Conservation (phyloP, 257 asterid genomes). For the Linderniella brevidens region DNA sequence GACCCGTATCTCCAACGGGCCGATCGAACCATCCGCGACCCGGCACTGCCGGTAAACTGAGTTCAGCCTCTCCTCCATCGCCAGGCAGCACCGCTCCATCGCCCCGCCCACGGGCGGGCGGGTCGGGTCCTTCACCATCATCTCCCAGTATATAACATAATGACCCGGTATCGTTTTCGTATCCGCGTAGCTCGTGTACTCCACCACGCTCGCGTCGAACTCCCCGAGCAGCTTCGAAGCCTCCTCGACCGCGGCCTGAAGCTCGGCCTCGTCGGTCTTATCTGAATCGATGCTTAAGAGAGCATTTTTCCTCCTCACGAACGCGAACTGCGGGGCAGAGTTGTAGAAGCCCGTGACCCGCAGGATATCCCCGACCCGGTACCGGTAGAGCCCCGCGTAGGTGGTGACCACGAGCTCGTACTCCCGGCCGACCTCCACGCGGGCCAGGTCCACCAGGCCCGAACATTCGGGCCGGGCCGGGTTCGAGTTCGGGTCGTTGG, state of each 20-base stretch:
- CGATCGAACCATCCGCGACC: slow-evolving; percentile 13
- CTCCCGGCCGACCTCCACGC: slow-evolving; percentile 22
- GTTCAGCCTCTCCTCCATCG: slow-evolving; percentile 22
- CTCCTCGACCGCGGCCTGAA: slow-evolving; percentile 20
- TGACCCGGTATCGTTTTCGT: slow-evolving; percentile 18
- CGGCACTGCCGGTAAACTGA: slow-evolving; percentile 12
- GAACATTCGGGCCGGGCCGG: background rate
- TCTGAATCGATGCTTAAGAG: slow-evolving; percentile 21
- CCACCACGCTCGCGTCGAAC: slow-evolving; percentile 12
- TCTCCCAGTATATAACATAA: slow-evolving; percentile 23
- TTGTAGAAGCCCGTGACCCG: slow-evolving; percentile 21
- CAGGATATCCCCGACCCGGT: slow-evolving; percentile 27
- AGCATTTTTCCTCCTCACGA: slow-evolving; percentile 17
- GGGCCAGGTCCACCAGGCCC: slow-evolving; percentile 15
- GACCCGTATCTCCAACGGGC: slow-evolving; percentile 23
- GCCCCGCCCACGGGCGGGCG: slow-evolving; percentile 8
- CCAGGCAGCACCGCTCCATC: slow-evolving; percentile 17
- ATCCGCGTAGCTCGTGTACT: slow-evolving; percentile 23
- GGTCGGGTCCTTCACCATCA: slow-evolving; percentile 1
- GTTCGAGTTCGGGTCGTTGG: slow-evolving; percentile 10
- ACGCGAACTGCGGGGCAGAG: slow-evolving; percentile 19
- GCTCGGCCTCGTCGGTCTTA: slow-evolving; percentile 25
- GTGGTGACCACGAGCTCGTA: slow-evolving; percentile 31
- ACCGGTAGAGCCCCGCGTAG: slow-evolving; percentile 20
- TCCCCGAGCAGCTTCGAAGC: slow-evolving; percentile 10